Conservation (phyloP, 345 rosid genomes). For the Sonneratia caseolaris region DNA sequence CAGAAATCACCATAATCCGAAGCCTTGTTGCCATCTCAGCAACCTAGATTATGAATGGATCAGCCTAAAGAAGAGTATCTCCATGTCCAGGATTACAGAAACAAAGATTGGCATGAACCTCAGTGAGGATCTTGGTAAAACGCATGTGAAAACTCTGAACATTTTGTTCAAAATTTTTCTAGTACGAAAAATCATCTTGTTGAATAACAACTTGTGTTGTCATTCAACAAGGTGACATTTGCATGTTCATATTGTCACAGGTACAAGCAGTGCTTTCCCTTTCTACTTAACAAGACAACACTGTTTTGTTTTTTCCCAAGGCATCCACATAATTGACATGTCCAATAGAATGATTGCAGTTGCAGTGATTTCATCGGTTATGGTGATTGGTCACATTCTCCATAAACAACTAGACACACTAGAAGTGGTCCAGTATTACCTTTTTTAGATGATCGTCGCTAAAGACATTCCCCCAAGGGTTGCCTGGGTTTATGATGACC, state of each 20-base stretch:
- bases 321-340: neutral
- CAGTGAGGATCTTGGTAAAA: no score
- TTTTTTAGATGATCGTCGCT: slow-evolving; percentile 43
- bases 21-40: slow-evolving; percentile 54
- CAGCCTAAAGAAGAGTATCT: neutral
- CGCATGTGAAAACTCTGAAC: no score
- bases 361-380: neutral
- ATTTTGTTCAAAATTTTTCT: no score
- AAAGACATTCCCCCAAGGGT: slow-evolving; percentile 60
- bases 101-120: no score
- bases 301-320: no score
- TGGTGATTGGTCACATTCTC: neutral
- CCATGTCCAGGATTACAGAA: neutral
- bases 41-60: slow-evolving; percentile 16
- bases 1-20: slow-evolving; percentile 58
- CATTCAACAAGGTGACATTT: no score
- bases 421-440: slow-evolving; percentile 11
- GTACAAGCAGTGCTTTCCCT: no score
- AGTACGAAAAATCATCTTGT: no score
- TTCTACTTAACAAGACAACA: no score
- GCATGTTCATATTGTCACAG: no score
- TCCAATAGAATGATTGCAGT: no score
- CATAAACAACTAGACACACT: neutral
- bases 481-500: slow-evolving; percentile 55
- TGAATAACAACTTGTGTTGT: no score